Percentiles rank a stretch among this genome's conserved stretches.
Evolutionary conservation across 768 basidiomycete species (phyloP).

Genomic region (Mycena haematopus): DNA sequence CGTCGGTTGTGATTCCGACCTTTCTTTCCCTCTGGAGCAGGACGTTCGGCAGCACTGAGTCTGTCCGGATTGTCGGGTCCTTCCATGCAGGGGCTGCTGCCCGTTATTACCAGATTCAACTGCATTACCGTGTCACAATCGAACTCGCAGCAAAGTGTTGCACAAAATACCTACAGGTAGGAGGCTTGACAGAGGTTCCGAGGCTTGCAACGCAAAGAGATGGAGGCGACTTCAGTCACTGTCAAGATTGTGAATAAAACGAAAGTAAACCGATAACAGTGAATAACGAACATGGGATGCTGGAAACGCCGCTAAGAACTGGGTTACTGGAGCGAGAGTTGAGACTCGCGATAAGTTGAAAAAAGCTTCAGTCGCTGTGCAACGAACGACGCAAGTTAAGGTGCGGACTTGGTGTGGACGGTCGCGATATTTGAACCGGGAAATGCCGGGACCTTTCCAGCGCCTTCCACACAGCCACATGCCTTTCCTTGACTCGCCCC

Average conservation of each 20-base stretch:
- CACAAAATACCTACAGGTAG: neutral
- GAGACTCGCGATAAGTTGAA: neutral
- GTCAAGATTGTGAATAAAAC: neutral
- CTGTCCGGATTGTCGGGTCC: conserved; percentile 28
- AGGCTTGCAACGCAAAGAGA: neutral
- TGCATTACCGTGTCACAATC: neutral
- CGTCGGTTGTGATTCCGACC: conserved; percentile 28
- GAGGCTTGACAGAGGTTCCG: neutral
- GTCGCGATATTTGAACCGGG: too few species aligned
- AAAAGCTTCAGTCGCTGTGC: neutral
- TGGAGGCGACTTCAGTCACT: neutral
- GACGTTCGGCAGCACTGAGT: conserved; percentile 17
- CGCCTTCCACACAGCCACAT: too few species aligned
- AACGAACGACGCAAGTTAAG: neutral
- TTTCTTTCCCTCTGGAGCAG: conserved; percentile 19
- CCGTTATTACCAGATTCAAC: conserved; percentile 19
- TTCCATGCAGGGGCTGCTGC: conserved; percentile 23
- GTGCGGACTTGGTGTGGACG: neutral
- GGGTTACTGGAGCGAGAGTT: neutral
- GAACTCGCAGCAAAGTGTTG: neutral
- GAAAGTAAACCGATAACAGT: neutral
- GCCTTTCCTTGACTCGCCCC: too few species aligned
- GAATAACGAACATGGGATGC: conserved; percentile 4
- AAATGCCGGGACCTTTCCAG: too few species aligned
- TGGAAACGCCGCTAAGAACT: neutral